Evolutionary conservation across 768 basidiomycete species (phyloP).

Genomic region (Chlorophyllum brunneum): DNA sequence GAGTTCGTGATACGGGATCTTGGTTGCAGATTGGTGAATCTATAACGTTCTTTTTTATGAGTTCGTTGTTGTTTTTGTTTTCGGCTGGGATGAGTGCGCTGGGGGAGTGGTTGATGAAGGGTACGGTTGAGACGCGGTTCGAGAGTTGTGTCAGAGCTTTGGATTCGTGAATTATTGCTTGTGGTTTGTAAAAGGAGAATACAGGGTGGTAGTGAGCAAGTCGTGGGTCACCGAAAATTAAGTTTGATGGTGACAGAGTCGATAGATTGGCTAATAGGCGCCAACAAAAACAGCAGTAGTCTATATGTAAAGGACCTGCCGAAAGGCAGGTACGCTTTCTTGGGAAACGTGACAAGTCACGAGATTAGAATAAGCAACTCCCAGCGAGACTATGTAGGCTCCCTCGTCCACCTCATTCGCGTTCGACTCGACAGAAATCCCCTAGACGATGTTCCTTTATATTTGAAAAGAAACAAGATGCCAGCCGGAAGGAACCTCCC

Average conservation of each 20-base stretch:
- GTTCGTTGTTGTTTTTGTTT: constrained; percentile 75
- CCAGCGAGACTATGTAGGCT: too few relatives aligned
- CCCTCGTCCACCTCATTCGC: not conserved
- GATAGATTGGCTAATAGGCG: too few relatives aligned
- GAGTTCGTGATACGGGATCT: constrained; percentile 79
- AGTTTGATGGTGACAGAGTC: too few relatives aligned
- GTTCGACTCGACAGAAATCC: not conserved
- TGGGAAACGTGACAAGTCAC: too few relatives aligned
- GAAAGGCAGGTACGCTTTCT: too few relatives aligned
- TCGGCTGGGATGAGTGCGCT: constrained; percentile 70
- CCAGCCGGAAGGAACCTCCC: not conserved
- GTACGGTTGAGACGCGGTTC: constrained; percentile 2
- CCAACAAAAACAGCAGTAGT: too few relatives aligned
- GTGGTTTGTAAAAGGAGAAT: too few relatives aligned
- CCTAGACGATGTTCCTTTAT: too few relatives aligned
- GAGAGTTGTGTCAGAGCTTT: not conserved
- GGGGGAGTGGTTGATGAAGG: constrained; percentile 65
- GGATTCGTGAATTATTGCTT: not conserved
- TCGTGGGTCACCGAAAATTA: too few relatives aligned
- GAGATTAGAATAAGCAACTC: too few relatives aligned
- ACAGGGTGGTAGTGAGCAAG: too few relatives aligned
- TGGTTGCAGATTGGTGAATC: constrained; percentile 91
- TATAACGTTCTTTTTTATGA: constrained; percentile 85
- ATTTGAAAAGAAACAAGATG: not conserved
- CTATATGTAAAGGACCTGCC: too few relatives aligned